These are phyloP conservation scores for Triglochin maritima DNA, from an alignment of 106 monocot genomes.

Conservation along the genomic window DNA sequence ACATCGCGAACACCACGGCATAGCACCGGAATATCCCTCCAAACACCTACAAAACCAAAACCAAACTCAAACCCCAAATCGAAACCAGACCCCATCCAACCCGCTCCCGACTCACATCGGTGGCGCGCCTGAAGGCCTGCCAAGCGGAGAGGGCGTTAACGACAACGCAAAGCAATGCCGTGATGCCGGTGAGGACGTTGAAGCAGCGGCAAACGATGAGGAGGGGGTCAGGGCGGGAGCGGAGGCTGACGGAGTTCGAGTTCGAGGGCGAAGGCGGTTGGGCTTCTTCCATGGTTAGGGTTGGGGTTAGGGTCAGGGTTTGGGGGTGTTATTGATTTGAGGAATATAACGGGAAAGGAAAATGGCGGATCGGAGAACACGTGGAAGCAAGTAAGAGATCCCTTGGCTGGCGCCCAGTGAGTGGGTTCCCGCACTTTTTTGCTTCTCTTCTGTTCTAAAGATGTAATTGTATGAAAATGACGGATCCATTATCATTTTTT, in stretches of 20 bases:
- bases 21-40: conserved; percentile 98
- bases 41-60: conserved; percentile 37
- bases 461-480: too few species aligned
- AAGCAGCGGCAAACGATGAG: conserved; percentile 78
- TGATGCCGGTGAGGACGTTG: conserved; percentile 53
- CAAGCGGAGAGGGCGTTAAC: conserved; percentile 73
- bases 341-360: too few species aligned
- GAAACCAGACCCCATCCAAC: background rate
- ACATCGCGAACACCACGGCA: conserved; percentile 59
- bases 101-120: conserved; percentile 29
- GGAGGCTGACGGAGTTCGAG: conserved; percentile 1
- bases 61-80: background rate
- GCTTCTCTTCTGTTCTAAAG: too few species aligned
- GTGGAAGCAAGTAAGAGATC: too few species aligned
- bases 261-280: background rate
- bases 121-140: conserved; percentile 46
- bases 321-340: too few species aligned
- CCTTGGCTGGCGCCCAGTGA: too few species aligned
- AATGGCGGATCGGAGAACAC: too few species aligned
- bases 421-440: too few species aligned
- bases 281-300: too few species aligned
- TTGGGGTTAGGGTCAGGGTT: too few species aligned
- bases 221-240: conserved; percentile 44
- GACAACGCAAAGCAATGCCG: conserved; percentile 62
- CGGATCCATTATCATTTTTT: too few species aligned